Conservation (phyloP, 2,329 filamentous ascomycete genomes). For the Cercospora nicotianae region DNA sequence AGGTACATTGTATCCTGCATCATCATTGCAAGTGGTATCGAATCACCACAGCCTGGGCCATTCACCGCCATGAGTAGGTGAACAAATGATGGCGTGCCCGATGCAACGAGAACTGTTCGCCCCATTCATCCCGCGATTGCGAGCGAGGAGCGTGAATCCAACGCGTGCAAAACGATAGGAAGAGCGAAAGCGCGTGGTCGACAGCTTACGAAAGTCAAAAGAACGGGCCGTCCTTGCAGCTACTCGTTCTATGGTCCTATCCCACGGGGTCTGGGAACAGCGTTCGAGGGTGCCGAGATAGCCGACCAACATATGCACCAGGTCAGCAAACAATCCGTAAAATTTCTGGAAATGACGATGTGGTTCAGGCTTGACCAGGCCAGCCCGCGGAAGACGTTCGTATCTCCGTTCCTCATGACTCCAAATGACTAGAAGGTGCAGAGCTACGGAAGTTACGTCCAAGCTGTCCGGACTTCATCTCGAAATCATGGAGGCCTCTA, state of each 20-base stretch:
- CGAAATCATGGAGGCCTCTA: neutral
- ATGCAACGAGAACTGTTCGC: neutral
- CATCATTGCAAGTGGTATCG: constrained; percentile 17
- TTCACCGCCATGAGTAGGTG: constrained; percentile 19
- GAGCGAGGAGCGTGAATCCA: neutral
- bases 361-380: neutral
- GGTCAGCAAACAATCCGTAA: constrained; percentile 3
- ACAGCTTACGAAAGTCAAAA: neutral
- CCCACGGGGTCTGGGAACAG: constrained; percentile 4
- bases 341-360: neutral
- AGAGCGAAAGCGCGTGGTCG: neutral
- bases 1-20: constrained; percentile 22
- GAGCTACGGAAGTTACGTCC: neutral
- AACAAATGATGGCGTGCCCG: constrained; percentile 4
- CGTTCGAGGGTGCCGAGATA: constrained; percentile 4
- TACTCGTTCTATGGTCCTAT: neutral
- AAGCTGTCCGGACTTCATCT: neutral
- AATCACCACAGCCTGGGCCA: constrained; percentile 6
- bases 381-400: neutral
- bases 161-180: neutral
- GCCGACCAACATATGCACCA: constrained; percentile 1
- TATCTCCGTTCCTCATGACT: constrained; percentile 4
- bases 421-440: neutral
- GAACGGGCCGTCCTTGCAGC: neutral
- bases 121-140: neutral